Evolutionary conservation across 2,329 filamentous ascomycete species (phyloP).

Genomic region (Epichloe bromicola): DNA sequence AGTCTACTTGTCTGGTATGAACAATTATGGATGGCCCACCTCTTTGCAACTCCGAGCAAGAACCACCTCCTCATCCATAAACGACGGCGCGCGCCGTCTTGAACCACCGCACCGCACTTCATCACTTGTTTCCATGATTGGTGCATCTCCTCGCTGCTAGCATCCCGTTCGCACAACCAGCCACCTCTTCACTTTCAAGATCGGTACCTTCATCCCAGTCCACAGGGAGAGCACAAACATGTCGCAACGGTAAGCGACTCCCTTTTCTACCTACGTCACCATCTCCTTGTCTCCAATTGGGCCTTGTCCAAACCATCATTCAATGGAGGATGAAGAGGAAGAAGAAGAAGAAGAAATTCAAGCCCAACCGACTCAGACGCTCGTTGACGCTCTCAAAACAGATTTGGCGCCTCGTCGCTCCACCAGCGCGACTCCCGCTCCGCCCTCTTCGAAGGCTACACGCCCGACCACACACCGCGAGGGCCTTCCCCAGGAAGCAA

Average conservation of each 20-base stretch:
- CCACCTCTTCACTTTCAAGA: background rate
- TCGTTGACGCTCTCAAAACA: slow-evolving; percentile 17
- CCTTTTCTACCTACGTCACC: background rate
- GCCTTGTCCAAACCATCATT: background rate
- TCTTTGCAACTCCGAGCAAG: background rate
- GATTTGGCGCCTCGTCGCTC: slow-evolving; percentile 54
- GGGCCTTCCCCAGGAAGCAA: slow-evolving; percentile 22
- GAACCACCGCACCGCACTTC: too few relatives aligned
- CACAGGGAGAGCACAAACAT: slow-evolving; percentile 10
- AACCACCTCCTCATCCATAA: slow-evolving; percentile 8
- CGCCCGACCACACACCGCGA: slow-evolving; percentile 29
- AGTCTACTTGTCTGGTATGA: too few relatives aligned
- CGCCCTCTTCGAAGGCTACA: slow-evolving; percentile 65
- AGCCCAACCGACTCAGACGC: too few relatives aligned
- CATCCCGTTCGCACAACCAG: too few relatives aligned
- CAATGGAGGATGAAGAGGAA: background rate
- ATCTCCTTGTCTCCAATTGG: background rate
- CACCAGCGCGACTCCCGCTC: slow-evolving; percentile 63
- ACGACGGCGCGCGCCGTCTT: background rate
- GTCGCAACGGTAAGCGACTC: slow-evolving; percentile 20
- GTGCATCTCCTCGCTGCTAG: too few relatives aligned
- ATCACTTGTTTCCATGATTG: too few relatives aligned
- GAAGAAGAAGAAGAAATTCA: background rate
- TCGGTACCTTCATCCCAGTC: background rate
- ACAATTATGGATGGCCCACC: too few relatives aligned